Evolutionary conservation across 2,329 filamentous ascomycete species (phyloP), one percentile per base, ranked within the genome.

Genomic region (Alternaria arborescens): DNA sequence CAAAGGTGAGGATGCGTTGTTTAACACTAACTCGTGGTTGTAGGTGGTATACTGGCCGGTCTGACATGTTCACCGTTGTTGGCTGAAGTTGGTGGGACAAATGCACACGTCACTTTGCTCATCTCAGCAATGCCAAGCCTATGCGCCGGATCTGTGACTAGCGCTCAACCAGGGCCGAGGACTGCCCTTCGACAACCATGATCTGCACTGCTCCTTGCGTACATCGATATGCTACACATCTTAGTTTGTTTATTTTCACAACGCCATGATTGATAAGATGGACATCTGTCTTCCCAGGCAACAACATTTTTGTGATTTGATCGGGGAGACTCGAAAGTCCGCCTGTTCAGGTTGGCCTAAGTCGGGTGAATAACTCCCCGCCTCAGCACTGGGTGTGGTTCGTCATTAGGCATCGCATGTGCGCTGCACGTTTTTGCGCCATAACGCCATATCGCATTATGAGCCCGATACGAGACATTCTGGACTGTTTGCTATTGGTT

Each of bases 361-460:
- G 4, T 26, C 55, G 55, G 55, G 28, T 52, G 55, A 57, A 57
- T 11, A 52, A 52, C 55, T 36, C 46, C 38, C 46, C 55, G 55
- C 28, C 22, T 30, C 55, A 43, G 20, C 36, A n/a, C 40, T 55
- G 30, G 16, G 24, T n/a, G 38, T 43, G 40, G 38, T 43, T 43
- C 46, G 22, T 18, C 30, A 30, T 38, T 38, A 20, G 43, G 38
- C 40, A 34, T 51, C 30, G 28, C 38, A 38, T 53, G 22, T 40
- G n/a, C 34, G 16, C 16, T 38, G 34, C 34, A 38, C 34, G 34
- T n/a, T 11, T n/a, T 34, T 43, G 30, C 46, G 28, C 20, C 40
- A 24, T 24, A 20, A 41, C 46, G 20, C 46, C 30, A 36, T 36
- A 20, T 52, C 22, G 28, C 28, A 43, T 43, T 5, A 28, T 42